These are phyloP conservation scores for Aspergillus fumigatus DNA, from an alignment of 2,329 filamentous ascomycete genomes.

Conservation along the genomic window DNA sequence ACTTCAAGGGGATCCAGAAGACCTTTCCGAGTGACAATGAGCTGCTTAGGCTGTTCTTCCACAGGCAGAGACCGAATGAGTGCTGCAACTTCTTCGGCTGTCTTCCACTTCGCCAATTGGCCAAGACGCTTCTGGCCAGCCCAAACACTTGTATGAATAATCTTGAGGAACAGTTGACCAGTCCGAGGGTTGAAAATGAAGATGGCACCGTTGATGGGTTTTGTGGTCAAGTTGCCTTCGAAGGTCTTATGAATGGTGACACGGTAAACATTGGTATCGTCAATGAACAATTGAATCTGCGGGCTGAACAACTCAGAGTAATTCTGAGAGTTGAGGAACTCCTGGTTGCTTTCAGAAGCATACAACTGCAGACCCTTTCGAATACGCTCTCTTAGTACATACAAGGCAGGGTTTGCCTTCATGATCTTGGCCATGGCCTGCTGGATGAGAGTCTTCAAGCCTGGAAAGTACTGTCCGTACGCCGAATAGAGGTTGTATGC, in stretches of 20 bases:
- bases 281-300: slow-evolving; percentile 97
- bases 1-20: slow-evolving; percentile 95
- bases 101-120: slow-evolving; percentile 99
- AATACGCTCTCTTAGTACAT: slow-evolving; percentile 95
- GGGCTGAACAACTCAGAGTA: slow-evolving; percentile 99
- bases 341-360: slow-evolving; percentile 96
- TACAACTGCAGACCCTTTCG: slow-evolving; percentile 97
- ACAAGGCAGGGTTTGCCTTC: slow-evolving; percentile 97
- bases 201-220: slow-evolving; percentile 98
- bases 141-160: slow-evolving; percentile 99
- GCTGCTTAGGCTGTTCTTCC: slow-evolving; percentile 97
- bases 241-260: slow-evolving; percentile 99
- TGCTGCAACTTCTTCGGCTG: slow-evolving; percentile 97
- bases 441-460: slow-evolving; percentile 89
- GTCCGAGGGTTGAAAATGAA: slow-evolving; percentile 99
- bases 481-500: slow-evolving; percentile 98
- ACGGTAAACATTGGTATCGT: slow-evolving; percentile 98
- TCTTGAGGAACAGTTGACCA: slow-evolving; percentile 96
- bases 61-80: slow-evolving; percentile 92
- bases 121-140: slow-evolving; percentile 98
- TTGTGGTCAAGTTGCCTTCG: slow-evolving; percentile 96
- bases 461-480: slow-evolving; percentile 98
- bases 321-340: slow-evolving; percentile 98
- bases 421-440: slow-evolving; percentile 99
- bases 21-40: slow-evolving; percentile 97